These are phyloP conservation scores for Biancaea sappan DNA, from an alignment of 306 rosid species.

Conservation along the genomic window DNA sequence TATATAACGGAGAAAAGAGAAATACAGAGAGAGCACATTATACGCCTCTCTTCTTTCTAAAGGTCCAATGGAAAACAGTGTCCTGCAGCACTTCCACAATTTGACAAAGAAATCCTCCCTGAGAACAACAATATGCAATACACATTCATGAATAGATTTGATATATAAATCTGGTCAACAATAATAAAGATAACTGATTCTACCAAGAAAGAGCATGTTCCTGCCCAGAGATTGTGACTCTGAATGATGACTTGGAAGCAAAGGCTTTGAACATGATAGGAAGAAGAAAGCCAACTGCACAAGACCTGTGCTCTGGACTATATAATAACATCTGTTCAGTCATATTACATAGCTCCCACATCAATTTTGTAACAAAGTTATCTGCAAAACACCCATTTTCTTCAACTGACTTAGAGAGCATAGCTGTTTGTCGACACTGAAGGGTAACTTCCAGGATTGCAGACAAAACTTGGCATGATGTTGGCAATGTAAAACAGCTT, in stretches of 20 bases:
- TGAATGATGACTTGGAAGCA: slow-evolving; percentile 47
- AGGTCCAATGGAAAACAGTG: slow-evolving; percentile 72
- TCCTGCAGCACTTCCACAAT: slow-evolving; percentile 82
- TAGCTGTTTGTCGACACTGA: slow-evolving; percentile 40
- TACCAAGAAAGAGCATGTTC: slow-evolving; percentile 64
- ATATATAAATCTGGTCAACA: slow-evolving; percentile 27
- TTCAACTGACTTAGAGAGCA: slow-evolving; percentile 34
- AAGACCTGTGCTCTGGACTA: slow-evolving; percentile 76
- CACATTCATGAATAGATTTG: slow-evolving; percentile 31
- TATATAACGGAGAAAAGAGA: slow-evolving; percentile 55
- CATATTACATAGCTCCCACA: slow-evolving; percentile 65
- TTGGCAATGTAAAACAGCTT: slow-evolving; percentile 48
- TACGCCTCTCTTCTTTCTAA: slow-evolving; percentile 88
- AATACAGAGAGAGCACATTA: slow-evolving; percentile 71
- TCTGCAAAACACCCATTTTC: slow-evolving; percentile 43
- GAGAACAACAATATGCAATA: slow-evolving; percentile 44
- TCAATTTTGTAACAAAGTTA: slow-evolving; percentile 53
- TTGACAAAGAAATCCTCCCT: slow-evolving; percentile 68
- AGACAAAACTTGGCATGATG: slow-evolving; percentile 70
- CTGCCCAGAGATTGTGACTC: slow-evolving; percentile 49
- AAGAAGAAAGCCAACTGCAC: slow-evolving; percentile 71
- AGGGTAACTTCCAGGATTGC: slow-evolving; percentile 65
- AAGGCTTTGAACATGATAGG: slow-evolving; percentile 71
- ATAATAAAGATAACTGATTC: slow-evolving; percentile 31
- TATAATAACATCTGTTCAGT: slow-evolving; percentile 68